Base-by-base conservation (phyloP, 768 basidiomycete species). In the Clavaria fumosa region DNA sequence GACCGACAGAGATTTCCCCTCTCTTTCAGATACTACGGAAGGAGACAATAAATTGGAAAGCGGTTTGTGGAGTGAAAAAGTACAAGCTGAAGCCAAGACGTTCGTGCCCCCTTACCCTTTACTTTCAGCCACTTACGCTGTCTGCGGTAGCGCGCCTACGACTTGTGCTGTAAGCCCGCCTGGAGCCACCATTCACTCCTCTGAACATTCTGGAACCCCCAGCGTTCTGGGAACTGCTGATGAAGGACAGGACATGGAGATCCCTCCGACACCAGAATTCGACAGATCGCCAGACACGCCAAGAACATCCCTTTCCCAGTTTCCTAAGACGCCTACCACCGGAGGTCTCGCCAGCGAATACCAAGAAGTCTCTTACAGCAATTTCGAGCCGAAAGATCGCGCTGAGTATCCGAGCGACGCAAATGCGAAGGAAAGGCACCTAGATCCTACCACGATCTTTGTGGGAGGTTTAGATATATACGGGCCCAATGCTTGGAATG, bases 401-500 rank as follows among this genome's bases (percentile, higher is more conserved):
- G 38, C 34, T 15, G 35, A 34, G 17, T 50, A 53, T 32, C 48
- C 43, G 33, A 46, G 50, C 22, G 43, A 43, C 7, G 42, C 33
- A 22, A 30, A 41, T 19, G 43, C 39, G 19, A 50, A 51, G n/a
- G 57, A 61, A 22, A 57, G 59, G 39, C 62, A 67, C 17, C 52
- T 76, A 10, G 79, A 84, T 50, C 76, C 75, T 0, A 71, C 65
- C 2, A 74, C 78, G 1, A 61, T 86, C 20, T 85, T 84, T 50
- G 77, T 84, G 20, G 82, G 83, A 5, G 80, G 80, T 4, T 62
- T 86, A 31, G 75, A 78, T 46, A 67, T 72, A 49, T 64, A 62
- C 46, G 76, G 74, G 4, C 63, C 72, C 2, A 61, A 61, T 19
- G 69, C 70, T 5, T 85, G 82, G 83, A 68, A 75, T 31, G 80